These are phyloP conservation scores for Komagataella kurtzmanii DNA, from an alignment of 805 yeast species.

Conservation along the genomic window DNA sequence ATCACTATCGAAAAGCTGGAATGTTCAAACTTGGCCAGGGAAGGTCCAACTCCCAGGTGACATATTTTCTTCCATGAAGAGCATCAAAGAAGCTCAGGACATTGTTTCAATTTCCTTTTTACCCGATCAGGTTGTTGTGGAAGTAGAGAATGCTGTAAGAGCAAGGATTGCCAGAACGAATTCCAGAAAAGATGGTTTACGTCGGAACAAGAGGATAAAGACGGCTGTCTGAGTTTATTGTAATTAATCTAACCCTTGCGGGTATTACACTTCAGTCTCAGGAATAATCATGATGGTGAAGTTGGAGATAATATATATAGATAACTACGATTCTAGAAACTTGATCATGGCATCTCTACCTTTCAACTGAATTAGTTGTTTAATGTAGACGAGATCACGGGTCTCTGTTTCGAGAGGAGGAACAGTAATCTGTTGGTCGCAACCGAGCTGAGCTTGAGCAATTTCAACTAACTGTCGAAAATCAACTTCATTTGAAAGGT, in stretches of 20 bases:
- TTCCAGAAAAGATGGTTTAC: background rate
- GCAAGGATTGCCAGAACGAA: constrained; percentile 7
- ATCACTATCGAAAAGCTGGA: constrained; percentile 51
- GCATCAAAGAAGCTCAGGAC: constrained; percentile 42
- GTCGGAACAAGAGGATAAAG: background rate
- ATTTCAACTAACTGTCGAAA: constrained; percentile 33
- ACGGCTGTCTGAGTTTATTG: background rate
- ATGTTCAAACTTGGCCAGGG: constrained; percentile 71
- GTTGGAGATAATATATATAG: background rate
- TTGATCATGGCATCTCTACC: constrained; percentile 54
- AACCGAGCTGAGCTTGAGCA: constrained; percentile 13
- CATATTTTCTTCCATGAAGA: constrained; percentile 46
- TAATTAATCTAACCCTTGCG: background rate
- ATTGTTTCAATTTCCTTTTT: constrained; percentile 43
- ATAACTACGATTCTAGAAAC: constrained; percentile 28
- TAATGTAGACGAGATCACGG: constrained; percentile 38
- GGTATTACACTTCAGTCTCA: background rate
- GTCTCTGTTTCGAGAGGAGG: constrained; percentile 23
- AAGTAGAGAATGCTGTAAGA: constrained; percentile 19
- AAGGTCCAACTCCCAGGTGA: constrained; percentile 60
- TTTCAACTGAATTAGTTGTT: constrained; percentile 47
- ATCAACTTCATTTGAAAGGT: constrained; percentile 17
- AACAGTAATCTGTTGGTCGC: constrained; percentile 5
- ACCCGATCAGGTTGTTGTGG: constrained; percentile 28
- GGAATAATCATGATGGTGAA: background rate